A percentile compares a stretch with the other conserved stretches of the same genome.
Conservation (phyloP, 108 stramenopile species). For the Cyclostephanos tholiformis region DNA sequence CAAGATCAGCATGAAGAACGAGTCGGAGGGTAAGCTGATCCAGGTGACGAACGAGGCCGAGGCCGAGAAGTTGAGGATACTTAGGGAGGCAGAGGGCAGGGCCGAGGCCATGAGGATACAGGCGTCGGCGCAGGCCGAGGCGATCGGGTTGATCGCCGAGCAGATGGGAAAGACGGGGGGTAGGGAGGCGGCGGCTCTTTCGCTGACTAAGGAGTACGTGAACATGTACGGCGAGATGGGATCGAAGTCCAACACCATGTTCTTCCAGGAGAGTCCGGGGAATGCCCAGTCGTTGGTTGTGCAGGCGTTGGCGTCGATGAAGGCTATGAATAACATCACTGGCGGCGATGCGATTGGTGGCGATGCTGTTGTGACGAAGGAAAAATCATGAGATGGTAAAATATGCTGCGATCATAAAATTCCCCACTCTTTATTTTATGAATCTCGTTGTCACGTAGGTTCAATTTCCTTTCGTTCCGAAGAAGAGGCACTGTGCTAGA, state of each 20-base stretch:
- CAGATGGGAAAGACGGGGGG: conserved; percentile 75
- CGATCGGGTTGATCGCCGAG: conserved; percentile 68
- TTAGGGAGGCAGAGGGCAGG: conserved; percentile 91
- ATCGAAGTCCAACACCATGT: conserved; percentile 92
- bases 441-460: too few relatives aligned
- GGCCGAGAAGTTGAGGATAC: conserved; percentile 77
- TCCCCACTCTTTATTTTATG: too few relatives aligned
- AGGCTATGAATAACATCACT: conserved; percentile 37
- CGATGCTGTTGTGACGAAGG: conserved; percentile 1
- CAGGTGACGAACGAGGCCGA: conserved; percentile 92
- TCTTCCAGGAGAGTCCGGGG: conserved; percentile 91
- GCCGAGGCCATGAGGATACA: conserved; percentile 86
- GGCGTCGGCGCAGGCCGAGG: conserved; percentile 90
- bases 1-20: conserved; percentile 93
- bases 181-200: conserved; percentile 87
- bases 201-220: conserved; percentile 93
- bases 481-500: background rate
- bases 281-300: conserved; percentile 84
- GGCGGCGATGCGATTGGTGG: background rate
- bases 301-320: conserved; percentile 70
- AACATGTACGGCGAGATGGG: conserved; percentile 98
- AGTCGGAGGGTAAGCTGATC: conserved; percentile 96
- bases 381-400: background rate
- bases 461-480: background rate
- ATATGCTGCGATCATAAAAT: too few relatives aligned